These are phyloP conservation scores for Eucalyptus marginata DNA, from an alignment of 345 rosid genomes.

Conservation along the genomic window DNA sequence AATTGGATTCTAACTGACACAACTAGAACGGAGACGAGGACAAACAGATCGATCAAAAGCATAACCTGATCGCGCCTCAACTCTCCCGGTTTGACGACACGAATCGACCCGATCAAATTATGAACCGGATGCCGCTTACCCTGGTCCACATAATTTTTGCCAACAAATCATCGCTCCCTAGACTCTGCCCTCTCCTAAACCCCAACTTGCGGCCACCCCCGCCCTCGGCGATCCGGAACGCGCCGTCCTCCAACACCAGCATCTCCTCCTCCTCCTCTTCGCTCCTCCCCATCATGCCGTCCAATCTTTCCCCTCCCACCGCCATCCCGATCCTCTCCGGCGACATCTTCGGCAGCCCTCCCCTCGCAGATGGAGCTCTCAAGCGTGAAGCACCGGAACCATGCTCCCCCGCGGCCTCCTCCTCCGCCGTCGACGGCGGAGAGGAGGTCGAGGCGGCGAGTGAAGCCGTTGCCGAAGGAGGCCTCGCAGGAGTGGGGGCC, in stretches of 20 bases:
- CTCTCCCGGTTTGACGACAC: slow-evolving; percentile 20
- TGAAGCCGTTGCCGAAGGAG: slow-evolving; percentile 63
- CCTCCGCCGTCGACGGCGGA: not conserved
- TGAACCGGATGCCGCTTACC: slow-evolving; percentile 48
- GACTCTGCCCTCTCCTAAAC: slow-evolving; percentile 1
- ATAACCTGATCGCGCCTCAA: slow-evolving; percentile 62
- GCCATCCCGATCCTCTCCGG: slow-evolving; percentile 64
- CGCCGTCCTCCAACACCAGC: slow-evolving; percentile 54
- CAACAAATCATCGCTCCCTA: slow-evolving; percentile 32
- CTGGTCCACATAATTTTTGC: slow-evolving; percentile 29
- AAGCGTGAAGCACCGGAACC: slow-evolving; percentile 42
- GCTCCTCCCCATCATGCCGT: slow-evolving; percentile 57
- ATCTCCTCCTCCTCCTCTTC: slow-evolving; percentile 64
- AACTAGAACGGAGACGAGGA: not conserved
- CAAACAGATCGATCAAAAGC: not conserved
- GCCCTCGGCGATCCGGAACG: slow-evolving; percentile 42
- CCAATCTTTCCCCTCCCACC: slow-evolving; percentile 53
- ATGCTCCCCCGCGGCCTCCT: not conserved
- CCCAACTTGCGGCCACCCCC: not conserved
- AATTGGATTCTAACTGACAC: not conserved
- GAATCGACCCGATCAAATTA: slow-evolving; percentile 43
- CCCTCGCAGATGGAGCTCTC: slow-evolving; percentile 77
- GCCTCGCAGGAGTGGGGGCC: slow-evolving; percentile 53
- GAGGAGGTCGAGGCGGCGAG: slow-evolving; percentile 39
- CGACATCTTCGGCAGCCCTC: slow-evolving; percentile 61